These are phyloP conservation scores for Aphanomyces euteiches DNA, from an alignment of 352 stramenopile species.

Conservation along the genomic window DNA sequence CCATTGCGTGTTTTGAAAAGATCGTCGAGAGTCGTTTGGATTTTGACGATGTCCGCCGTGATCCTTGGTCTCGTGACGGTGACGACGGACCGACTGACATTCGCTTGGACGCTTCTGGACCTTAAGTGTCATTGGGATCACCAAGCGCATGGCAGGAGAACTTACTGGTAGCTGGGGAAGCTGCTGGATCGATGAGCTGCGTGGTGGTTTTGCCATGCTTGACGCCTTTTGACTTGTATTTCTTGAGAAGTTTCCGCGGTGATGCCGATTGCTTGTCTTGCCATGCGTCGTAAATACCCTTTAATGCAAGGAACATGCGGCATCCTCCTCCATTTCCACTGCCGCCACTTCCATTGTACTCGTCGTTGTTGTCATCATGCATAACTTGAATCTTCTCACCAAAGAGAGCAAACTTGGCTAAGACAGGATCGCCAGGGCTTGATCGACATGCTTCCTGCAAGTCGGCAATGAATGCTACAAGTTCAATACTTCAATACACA, in stretches of 20 bases:
- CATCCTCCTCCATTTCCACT: no score
- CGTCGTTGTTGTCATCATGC: not conserved
- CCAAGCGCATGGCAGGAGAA: not conserved
- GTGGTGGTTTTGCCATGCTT: not conserved
- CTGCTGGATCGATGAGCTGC: not conserved
- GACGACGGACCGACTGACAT: not conserved
- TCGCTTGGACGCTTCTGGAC: not conserved
- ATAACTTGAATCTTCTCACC: not conserved
- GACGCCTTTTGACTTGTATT: not conserved
- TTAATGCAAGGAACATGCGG: not conserved
- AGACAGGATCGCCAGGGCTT: not conserved
- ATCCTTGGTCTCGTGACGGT: no score
- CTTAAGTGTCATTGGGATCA: not conserved
- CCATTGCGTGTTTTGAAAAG: not conserved
- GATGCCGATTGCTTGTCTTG: not conserved
- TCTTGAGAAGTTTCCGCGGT: conserved; percentile 1
- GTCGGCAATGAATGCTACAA: conserved; percentile 2
- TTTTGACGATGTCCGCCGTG: not conserved
- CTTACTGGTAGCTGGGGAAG: not conserved
- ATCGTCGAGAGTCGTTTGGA: not conserved
- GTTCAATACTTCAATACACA: not conserved
- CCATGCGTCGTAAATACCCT: conserved; percentile 8
- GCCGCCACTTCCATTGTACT: not conserved
- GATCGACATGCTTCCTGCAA: not conserved
- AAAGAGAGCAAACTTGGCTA: not conserved